Percentiles rank a stretch among this genome's conserved stretches.
phyloP scores from a whole-genome alignment of 129 eudicot species.

The Flaveria robusta region DNA sequence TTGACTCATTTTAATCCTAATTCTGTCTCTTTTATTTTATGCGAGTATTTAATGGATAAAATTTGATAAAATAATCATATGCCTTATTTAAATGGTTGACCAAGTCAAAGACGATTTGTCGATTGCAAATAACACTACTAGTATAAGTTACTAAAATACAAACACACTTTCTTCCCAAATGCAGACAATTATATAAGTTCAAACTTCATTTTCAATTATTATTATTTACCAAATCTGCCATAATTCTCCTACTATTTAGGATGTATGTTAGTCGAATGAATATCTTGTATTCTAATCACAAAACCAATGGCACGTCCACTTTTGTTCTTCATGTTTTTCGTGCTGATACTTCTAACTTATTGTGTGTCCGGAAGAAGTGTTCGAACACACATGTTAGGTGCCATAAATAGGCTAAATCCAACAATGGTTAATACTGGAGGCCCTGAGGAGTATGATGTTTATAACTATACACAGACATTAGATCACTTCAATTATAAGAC shows the following conservation, averaged over 20 bases:
- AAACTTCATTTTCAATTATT: not conserved
- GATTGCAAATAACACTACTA: not conserved
- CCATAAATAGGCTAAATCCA: not conserved
- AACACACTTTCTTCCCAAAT: not conserved
- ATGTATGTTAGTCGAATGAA: slow-evolving; percentile 8
- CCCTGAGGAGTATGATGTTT: slow-evolving; percentile 14
- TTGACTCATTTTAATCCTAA: too few species aligned
- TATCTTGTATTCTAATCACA: not conserved
- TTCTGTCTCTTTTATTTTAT: too few species aligned
- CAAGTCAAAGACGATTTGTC: not conserved
- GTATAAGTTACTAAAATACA: slow-evolving; percentile 4
- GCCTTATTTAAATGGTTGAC: not conserved
- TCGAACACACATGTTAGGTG: slow-evolving; percentile 23
- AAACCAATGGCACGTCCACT: slow-evolving; percentile 9
- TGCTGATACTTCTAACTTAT: slow-evolving; percentile 1
- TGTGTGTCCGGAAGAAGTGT: slow-evolving; percentile 26
- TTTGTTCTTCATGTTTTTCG: not conserved
- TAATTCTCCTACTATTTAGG: slow-evolving; percentile 16
- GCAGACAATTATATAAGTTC: slow-evolving; percentile 1
- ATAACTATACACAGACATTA: slow-evolving; percentile 36
- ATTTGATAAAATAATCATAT: too few species aligned
- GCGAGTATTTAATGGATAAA: too few species aligned
- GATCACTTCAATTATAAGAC: slow-evolving; percentile 38
- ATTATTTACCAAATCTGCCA: not conserved
- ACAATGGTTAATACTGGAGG: not conserved